Evolutionary conservation across 2,329 filamentous ascomycete genomes (phyloP), one percentile per base, ranked within the genome.

Genomic region (Huntiella bhutanensis): DNA sequence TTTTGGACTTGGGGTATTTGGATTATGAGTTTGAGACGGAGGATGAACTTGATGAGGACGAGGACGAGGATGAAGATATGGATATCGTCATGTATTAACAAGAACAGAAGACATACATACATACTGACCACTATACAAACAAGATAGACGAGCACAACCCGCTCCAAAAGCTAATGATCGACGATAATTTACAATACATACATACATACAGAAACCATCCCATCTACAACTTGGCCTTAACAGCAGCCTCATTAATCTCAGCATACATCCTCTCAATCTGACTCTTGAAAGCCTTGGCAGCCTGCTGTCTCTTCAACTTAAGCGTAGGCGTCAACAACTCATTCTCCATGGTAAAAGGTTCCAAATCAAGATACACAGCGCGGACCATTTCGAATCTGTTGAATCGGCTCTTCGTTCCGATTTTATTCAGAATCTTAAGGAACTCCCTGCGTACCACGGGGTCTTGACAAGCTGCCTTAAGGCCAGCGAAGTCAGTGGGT

Each of bases 321-420:
- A 77, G 88, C 82, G 84, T 92, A 16, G 84, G 83, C 15, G 83
- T 91, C 58, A 87, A 64, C 43, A 95, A 69, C 62, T 93, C 82
- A 58, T 98, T 98, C 43, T 94, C 87, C 53, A 96, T 77, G 1
- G 77, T 83, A 56, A 98, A 96, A 1, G 91, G 91, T 50, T 98
- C 91, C 11, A 95, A 55, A 55, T 81, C 78, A 54, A 98, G 64
- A 52, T 80, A 63, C 48, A 80, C 70, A 54, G 79, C 82, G 59
- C 72, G 75, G 41, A 96, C 79, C 52, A 76, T 75, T 69, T 98
- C 91, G 55, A 82, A 96, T 54, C 78, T 83, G 59, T 93, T 91
- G 62, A 98, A 87, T 65, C 91, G 93, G 61, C 82, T 76, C 64
- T 78, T 80, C 65, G 73, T 81, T 38, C 75, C 85, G 49, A 92